A percentile compares a stretch with the other conserved stretches of the same genome.
phyloP scores from a whole-genome alignment of 768 basidiomycete species.

The Xerocomellus amylosporus region DNA sequence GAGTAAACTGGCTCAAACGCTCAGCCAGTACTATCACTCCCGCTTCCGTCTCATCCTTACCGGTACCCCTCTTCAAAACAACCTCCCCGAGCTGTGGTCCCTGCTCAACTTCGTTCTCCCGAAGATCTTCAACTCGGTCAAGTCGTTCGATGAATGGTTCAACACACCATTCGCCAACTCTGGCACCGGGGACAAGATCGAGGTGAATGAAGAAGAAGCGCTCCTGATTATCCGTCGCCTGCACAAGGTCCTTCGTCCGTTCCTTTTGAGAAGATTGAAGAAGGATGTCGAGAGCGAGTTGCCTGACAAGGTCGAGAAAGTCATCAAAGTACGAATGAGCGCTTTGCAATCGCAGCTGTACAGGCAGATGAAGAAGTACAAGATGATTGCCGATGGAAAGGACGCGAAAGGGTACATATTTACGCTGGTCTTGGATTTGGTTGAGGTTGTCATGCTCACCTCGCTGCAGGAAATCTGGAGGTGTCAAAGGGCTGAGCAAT shows the following conservation, averaged over 20 bases:
- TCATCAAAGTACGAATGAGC: constrained; percentile 95
- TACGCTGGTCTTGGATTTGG: background rate
- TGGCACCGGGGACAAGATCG: constrained; percentile 97
- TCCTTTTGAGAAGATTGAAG: constrained; percentile 89
- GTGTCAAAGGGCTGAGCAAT: constrained; percentile 88
- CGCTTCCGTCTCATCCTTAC: constrained; percentile 92
- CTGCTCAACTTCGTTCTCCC: constrained; percentile 93
- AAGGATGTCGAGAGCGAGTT: constrained; percentile 95
- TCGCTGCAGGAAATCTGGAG: constrained; percentile 55
- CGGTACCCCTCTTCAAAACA: constrained; percentile 95
- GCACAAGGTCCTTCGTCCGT: constrained; percentile 94
- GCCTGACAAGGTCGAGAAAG: constrained; percentile 97
- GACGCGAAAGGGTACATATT: constrained; percentile 65
- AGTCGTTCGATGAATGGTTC: constrained; percentile 99
- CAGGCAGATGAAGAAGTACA: constrained; percentile 97
- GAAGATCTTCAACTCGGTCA: constrained; percentile 97
- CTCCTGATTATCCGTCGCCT: constrained; percentile 93
- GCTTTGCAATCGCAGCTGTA: constrained; percentile 89
- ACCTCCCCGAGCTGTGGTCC: constrained; percentile 93
- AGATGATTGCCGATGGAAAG: constrained; percentile 89
- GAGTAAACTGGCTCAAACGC: constrained; percentile 85
- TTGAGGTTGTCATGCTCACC: constrained; percentile 4
- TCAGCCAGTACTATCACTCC: constrained; percentile 90
- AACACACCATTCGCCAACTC: constrained; percentile 99
- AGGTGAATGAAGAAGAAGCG: constrained; percentile 99